A percentile compares a stretch with the other conserved stretches of the same genome.
These are phyloP conservation scores for Psidium friedrichsthalianum DNA, from an alignment of 345 rosid species.

Conservation along the genomic window DNA sequence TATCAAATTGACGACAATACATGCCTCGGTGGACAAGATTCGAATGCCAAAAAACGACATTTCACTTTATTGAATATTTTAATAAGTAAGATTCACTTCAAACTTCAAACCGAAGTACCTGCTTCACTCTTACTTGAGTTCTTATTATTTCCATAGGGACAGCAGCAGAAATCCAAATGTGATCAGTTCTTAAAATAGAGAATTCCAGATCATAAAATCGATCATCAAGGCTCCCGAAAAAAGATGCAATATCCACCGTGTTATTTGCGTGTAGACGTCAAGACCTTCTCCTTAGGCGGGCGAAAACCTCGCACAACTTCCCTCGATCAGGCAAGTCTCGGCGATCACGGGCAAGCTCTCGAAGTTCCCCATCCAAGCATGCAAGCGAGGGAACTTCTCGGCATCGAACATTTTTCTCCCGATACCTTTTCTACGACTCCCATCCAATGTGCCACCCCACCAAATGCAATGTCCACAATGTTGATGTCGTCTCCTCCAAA, in stretches of 20 bases:
- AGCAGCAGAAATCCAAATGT: too few species aligned
- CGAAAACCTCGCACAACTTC: background rate
- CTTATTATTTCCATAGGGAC: too few species aligned
- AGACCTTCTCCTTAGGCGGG: background rate
- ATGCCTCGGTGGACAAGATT: background rate
- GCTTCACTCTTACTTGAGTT: background rate
- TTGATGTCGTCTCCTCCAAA: background rate
- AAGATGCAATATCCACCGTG: too few species aligned
- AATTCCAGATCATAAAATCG: background rate
- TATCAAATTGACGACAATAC: too few species aligned
- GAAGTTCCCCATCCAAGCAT: slow-evolving; percentile 3
- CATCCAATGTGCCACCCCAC: slow-evolving; percentile 1
- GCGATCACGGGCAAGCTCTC: slow-evolving; percentile 1
- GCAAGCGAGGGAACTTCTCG: slow-evolving; percentile 1
- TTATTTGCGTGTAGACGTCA: background rate
- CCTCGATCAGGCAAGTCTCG: slow-evolving; percentile 7
- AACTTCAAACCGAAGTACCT: background rate
- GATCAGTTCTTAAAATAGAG: background rate
- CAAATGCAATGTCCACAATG: slow-evolving; percentile 4
- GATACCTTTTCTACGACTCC: background rate
- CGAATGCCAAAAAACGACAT: background rate
- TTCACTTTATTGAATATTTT: background rate
- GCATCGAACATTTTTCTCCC: slow-evolving; percentile 6
- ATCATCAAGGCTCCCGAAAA: background rate
- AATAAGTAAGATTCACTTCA: background rate